Conservation (phyloP, 768 basidiomycete genomes). For the Lactifluus pinguis region DNA sequence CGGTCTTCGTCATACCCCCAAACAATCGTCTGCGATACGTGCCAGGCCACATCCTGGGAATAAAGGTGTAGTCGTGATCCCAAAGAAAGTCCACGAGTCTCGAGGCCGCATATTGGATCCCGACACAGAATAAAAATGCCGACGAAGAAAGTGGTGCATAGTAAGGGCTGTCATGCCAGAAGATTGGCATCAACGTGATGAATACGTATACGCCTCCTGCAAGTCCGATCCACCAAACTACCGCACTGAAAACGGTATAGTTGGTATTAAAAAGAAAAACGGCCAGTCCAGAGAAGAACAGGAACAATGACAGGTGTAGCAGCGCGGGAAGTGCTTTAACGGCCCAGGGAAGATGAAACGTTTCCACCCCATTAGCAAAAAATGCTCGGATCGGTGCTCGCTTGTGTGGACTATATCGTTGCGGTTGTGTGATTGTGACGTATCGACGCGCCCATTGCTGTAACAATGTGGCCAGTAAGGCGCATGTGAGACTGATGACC, state of each 20-base stretch:
- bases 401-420: background rate
- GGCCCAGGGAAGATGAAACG: background rate
- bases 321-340: background rate
- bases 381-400: background rate
- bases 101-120: background rate
- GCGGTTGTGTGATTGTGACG: background rate
- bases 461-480: background rate
- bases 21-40: no score
- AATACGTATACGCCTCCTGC: background rate
- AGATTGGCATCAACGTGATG: background rate
- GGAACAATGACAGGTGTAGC: background rate
- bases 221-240: background rate
- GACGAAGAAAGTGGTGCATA: background rate
- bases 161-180: no score
- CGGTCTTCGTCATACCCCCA: no score
- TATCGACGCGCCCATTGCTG: background rate
- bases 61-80: background rate
- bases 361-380: background rate
- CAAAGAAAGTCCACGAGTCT: background rate
- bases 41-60: no score
- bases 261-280: background rate
- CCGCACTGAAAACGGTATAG: background rate
- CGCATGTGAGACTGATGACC: background rate
- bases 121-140: background rate
- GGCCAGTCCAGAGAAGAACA: background rate